Evolutionary conservation across 257 asterid genomes (phyloP), one percentile per base, ranked within the genome.

Genomic region (Penstemon newberryi): DNA sequence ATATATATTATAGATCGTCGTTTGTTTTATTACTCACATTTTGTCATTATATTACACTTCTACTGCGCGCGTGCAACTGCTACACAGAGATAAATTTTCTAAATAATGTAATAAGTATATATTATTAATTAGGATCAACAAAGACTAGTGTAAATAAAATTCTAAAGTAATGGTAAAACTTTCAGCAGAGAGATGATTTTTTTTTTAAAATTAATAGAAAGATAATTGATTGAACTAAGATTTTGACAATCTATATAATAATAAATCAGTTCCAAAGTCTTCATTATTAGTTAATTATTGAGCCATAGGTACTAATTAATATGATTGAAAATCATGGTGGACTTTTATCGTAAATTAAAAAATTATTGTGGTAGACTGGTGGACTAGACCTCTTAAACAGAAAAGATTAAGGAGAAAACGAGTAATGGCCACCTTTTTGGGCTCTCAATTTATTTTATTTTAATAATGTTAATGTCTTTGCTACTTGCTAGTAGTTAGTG

Each of bases 371-470:
- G 15, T 49, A 12, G 54, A 60, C 44, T 25, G 54, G 15, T 49
- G 3, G 54, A 60, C 44, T 40, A 60, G 33, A 25, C 33, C 5
- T 53, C 51, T 43, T 42, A 60, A 40, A 19, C 11, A 7, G 18
- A 9, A 6, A 6, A 33, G 13, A 44, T 4, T 46, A 0, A 44
- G 13, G 13, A 61, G 53, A 42, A 71, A 52, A 54, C 45, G 66
- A 71, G 52, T 56, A 6, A 71, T 45, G 58, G 62, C 65, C 56
- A 55, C 59, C 13, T 53, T 66, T 6, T 13, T 8, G 63, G 65
- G 13, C 54, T 25, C 33, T 25, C 33, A 25, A 25, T 25, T 25
- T 25, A 2, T 25, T 25, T 25, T 25, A 25, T 25, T 25, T 25
- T 25, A 25, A 25, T 25, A 25, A 25, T 25, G 33, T 25, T 25